Evolutionary conservation across 2,329 filamentous ascomycete genomes (phyloP).

Genomic region (Madurella mycetomatis): DNA sequence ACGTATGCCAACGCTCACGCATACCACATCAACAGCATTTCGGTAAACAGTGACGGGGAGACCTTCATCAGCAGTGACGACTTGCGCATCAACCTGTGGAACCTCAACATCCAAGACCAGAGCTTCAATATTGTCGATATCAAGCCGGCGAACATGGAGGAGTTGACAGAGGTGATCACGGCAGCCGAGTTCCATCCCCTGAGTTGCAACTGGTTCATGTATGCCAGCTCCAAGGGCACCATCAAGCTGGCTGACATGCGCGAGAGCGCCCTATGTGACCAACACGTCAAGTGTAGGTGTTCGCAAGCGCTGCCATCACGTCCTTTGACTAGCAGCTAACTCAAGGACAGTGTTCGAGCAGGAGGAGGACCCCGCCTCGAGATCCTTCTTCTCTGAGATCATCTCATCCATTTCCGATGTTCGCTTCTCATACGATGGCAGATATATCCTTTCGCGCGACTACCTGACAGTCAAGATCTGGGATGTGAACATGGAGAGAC

Average conservation of each 20-base stretch:
- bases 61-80: slow-evolving; percentile 99
- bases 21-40: slow-evolving; percentile 99
- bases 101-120: slow-evolving; percentile 97
- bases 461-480: slow-evolving; percentile 99
- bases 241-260: slow-evolving; percentile 99
- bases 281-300: slow-evolving; percentile 87
- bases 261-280: slow-evolving; percentile 90
- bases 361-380: slow-evolving; percentile 93
- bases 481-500: slow-evolving; percentile 99
- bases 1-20: slow-evolving; percentile 98
- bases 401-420: slow-evolving; percentile 99
- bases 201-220: slow-evolving; percentile 99
- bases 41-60: slow-evolving; percentile 99
- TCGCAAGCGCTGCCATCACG: not conserved
- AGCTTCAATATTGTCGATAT: slow-evolving; percentile 99
- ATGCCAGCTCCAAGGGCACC: slow-evolving; percentile 96
- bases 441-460: slow-evolving; percentile 95
- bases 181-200: slow-evolving; percentile 95
- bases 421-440: slow-evolving; percentile 91
- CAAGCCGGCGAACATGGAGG: slow-evolving; percentile 99
- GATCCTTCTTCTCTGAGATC: slow-evolving; percentile 99
- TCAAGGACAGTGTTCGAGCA: slow-evolving; percentile 83
- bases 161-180: slow-evolving; percentile 97
- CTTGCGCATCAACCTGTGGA: slow-evolving; percentile 96
- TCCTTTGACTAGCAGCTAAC: slow-evolving; percentile 12